These are phyloP conservation scores for Trametes cinnabarina DNA, from an alignment of 768 basidiomycete species.

Conservation along the genomic window DNA sequence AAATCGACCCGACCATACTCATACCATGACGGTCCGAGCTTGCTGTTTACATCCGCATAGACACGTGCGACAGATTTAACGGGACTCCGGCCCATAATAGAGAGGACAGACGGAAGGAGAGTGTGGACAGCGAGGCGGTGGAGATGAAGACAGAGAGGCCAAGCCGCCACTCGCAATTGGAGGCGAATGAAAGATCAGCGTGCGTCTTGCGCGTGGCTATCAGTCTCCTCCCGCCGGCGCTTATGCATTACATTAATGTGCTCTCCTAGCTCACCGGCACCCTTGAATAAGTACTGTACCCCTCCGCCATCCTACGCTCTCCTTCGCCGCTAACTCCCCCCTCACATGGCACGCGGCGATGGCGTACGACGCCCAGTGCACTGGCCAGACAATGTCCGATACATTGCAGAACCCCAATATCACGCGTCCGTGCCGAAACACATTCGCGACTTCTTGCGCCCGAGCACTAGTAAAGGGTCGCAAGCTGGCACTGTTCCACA, in stretches of 20 bases:
- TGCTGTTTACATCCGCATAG: constrained; percentile 85
- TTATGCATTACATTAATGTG: too few species aligned
- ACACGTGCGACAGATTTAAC: constrained; percentile 82
- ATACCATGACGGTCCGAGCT: constrained; percentile 87
- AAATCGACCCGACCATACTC: constrained; percentile 74
- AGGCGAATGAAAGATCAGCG: constrained; percentile 15
- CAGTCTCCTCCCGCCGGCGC: constrained; percentile 13
- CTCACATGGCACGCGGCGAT: not conserved
- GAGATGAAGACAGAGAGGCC: constrained; percentile 1
- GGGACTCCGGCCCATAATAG: constrained; percentile 64
- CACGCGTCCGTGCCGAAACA: constrained; percentile 55
- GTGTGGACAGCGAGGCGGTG: constrained; percentile 8
- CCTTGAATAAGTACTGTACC: not conserved
- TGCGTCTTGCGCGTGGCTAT: constrained; percentile 14
- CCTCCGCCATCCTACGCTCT: not conserved
- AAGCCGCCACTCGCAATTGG: constrained; percentile 9
- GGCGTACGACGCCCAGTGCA: constrained; percentile 22
- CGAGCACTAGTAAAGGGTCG: too few species aligned
- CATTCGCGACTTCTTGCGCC: constrained; percentile 38
- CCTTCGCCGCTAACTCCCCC: too few species aligned
- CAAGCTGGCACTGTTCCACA: not conserved
- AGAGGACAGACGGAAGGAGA: not conserved
- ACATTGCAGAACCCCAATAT: constrained; percentile 49
- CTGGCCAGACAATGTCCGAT: constrained; percentile 58
- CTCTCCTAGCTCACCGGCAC: not conserved